Base-by-base conservation (phyloP, 2,329 filamentous ascomycete species). In the Verticillium tricorpus region DNA sequence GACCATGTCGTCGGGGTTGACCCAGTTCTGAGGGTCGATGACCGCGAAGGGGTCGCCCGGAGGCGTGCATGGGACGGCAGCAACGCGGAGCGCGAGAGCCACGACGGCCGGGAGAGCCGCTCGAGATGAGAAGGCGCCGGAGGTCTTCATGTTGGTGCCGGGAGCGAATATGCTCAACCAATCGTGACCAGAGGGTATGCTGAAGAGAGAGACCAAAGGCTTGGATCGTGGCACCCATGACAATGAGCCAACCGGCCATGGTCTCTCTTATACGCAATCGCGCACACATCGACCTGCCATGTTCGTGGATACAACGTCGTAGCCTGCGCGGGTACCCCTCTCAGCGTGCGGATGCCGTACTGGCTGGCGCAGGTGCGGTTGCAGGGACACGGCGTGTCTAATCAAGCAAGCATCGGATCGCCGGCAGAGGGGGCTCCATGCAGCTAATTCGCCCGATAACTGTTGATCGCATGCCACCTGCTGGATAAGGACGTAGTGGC, bases 1-100 rank as follows among this genome's bases (percentile, higher is more conserved):
- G 11, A 79, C 82, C 81, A 84, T 83, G 68, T 82, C 77, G 64
- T 83, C 80, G 0, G 81, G 80, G 62, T 83, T 82, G 8, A 80
- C 78, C 78, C 81, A 82, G 37, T 80, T 75, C 67, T 84, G 82
- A 45, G 77, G 75, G 65, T 85, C 82, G 39, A 84, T 73, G 3
- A 81, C 72, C 17, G 75, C 71, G 66, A 85, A 84, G 0, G 81
- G 80, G 55, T 80, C 75, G 19, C 62, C 58, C 3, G 58, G 61
- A 14, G 63, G 28, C 37, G n/a, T 58, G 60, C 60, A 63, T 11
- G 61, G 58, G 2, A 56, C 60, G 3, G 58, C 60, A 11, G 52
- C 32, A 57, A 50, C 2, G 7, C 45, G 56, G 25, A 65, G 15
- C 28, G 64, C 64, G 2, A 57, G 34, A 14, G 56, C 60, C 45